Conservation (phyloP, 1,139 yeast species). For the Hansenula lynferdii region DNA sequence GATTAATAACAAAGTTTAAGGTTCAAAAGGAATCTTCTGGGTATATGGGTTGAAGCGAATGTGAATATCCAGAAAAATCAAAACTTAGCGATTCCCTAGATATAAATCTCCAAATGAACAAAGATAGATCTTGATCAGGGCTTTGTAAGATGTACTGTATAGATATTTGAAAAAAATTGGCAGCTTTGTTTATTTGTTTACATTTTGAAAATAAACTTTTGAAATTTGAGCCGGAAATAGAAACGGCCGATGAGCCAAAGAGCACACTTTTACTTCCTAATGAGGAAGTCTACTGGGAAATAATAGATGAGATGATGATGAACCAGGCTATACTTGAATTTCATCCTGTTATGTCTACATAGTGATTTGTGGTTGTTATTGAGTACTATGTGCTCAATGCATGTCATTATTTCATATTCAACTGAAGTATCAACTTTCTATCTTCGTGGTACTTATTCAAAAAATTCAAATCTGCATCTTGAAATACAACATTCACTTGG, state of each 20-base stretch:
- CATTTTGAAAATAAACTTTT: neutral
- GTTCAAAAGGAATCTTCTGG: too few relatives aligned
- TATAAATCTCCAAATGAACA: too few relatives aligned
- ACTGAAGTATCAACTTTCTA: slow-evolving; percentile 14
- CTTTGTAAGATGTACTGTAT: too few relatives aligned
- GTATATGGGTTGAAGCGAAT: too few relatives aligned
- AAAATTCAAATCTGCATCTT: slow-evolving; percentile 10
- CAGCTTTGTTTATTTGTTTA: slow-evolving; percentile 1
- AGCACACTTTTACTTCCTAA: neutral
- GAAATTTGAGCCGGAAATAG: neutral
- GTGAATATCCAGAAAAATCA: too few relatives aligned
- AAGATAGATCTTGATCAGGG: too few relatives aligned
- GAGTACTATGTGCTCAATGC: neutral
- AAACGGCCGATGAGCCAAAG: neutral
- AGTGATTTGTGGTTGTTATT: too few relatives aligned
- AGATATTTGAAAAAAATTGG: too few relatives aligned
- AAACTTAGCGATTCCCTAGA: too few relatives aligned
- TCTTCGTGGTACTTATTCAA: slow-evolving; percentile 17
- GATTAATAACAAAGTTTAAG: too few relatives aligned
- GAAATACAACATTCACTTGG: slow-evolving; percentile 10
- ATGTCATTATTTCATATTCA: slow-evolving; percentile 4
- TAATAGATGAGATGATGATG: neutral
- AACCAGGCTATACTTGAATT: too few relatives aligned
- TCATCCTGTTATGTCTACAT: too few relatives aligned
- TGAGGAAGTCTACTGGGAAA: neutral